Percentiles rank a stretch among this genome's conserved stretches.
These are phyloP conservation scores for Sugiyamaella floridensis DNA, from an alignment of 805 yeast species.

Conservation along the genomic window DNA sequence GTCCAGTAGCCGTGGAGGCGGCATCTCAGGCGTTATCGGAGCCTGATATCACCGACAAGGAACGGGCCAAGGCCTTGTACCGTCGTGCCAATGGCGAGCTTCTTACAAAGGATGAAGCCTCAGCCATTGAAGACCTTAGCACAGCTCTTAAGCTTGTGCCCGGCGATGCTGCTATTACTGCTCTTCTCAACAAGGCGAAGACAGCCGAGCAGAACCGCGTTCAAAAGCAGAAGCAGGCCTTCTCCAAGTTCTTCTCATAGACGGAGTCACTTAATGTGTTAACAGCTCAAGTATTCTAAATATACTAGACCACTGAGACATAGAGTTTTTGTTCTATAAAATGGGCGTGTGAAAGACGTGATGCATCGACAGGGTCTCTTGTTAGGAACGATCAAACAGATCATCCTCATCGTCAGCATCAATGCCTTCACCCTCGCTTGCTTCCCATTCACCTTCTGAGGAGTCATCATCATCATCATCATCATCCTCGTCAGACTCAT, in stretches of 20 bases:
- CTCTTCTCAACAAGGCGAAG: slow-evolving; percentile 23
- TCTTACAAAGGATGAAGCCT: slow-evolving; percentile 57
- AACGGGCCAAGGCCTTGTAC: slow-evolving; percentile 77
- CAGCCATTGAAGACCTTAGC: slow-evolving; percentile 60
- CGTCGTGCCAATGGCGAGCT: slow-evolving; percentile 76
- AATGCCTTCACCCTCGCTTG: slow-evolving; percentile 38
- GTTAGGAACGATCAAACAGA: slow-evolving; percentile 44
- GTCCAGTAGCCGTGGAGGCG: slow-evolving; percentile 48
- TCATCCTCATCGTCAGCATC: slow-evolving; percentile 51
- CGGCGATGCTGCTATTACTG: slow-evolving; percentile 29
- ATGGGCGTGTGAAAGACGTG: background rate
- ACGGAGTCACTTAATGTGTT: too few relatives aligned
- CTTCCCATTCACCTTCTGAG: slow-evolving; percentile 32
- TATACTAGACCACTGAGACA: background rate
- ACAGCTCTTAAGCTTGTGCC: slow-evolving; percentile 61
- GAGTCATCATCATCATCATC: slow-evolving; percentile 30
- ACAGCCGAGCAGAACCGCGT: slow-evolving; percentile 8
- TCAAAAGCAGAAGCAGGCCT: slow-evolving; percentile 2
- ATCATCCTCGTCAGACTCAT: slow-evolving; percentile 15
- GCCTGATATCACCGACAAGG: slow-evolving; percentile 48
- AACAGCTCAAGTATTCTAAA: background rate
- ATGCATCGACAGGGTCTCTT: background rate
- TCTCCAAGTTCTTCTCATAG: slow-evolving; percentile 9
- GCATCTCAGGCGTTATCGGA: slow-evolving; percentile 61
- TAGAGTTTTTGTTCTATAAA: background rate